Percentiles rank a stretch among this genome's conserved stretches.
Conservation (phyloP, 208 protist species). For the Leishmania tarentolae region DNA sequence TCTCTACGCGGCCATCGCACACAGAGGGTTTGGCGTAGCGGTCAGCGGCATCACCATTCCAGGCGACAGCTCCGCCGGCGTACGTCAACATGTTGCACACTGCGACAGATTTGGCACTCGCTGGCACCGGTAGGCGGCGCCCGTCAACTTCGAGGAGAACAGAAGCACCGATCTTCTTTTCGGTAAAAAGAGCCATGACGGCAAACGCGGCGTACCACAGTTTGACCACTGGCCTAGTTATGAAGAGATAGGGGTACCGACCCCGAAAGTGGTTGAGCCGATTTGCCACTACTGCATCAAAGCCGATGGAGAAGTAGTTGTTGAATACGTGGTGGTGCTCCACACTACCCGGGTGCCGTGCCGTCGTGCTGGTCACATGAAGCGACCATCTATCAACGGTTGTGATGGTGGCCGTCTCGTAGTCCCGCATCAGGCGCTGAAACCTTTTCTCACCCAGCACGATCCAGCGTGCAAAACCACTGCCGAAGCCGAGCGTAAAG, state of each 20-base stretch:
- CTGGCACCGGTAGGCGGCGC: conserved; percentile 28
- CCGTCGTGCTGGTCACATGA: conserved; percentile 18
- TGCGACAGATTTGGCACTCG: conserved; percentile 49
- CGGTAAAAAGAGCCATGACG: conserved; percentile 36
- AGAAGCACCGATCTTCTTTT: conserved; percentile 16
- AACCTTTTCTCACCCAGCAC: conserved; percentile 42
- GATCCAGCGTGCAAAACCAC: conserved; percentile 54
- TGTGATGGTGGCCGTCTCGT: conserved; percentile 23
- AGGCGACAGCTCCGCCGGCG: conserved; percentile 55
- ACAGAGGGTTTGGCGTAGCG: conserved; percentile 32
- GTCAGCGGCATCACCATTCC: conserved; percentile 31
- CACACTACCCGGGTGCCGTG: background rate
- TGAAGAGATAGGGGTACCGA: conserved; percentile 38
- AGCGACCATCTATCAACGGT: conserved; percentile 52
- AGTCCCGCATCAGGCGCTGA: conserved; percentile 26
- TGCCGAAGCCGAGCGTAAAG: conserved; percentile 61
- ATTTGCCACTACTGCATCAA: conserved; percentile 53
- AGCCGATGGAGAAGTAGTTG: conserved; percentile 79
- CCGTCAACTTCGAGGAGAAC: conserved; percentile 40
- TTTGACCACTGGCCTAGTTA: conserved; percentile 51
- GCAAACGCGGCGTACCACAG: conserved; percentile 69
- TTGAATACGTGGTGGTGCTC: conserved; percentile 39
- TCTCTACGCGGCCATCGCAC: conserved; percentile 47
- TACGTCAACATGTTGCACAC: conserved; percentile 66
- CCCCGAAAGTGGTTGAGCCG: conserved; percentile 45